Percentiles rank a stretch among this genome's conserved stretches.
These are phyloP conservation scores for Salix arbutifolia DNA, from an alignment of 345 rosid genomes.

Conservation along the genomic window DNA sequence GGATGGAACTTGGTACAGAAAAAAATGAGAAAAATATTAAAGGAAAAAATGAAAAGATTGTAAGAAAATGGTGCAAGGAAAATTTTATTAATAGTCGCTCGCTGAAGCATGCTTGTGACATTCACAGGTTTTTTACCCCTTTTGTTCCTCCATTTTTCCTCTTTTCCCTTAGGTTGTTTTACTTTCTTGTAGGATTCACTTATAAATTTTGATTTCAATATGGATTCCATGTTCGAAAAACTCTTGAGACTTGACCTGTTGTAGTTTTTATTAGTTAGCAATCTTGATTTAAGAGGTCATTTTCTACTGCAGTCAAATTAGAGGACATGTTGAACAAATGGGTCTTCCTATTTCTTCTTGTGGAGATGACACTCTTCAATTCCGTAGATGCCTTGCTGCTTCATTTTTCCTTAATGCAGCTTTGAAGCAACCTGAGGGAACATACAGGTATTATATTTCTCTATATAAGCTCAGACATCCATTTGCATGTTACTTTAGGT, in stretches of 20 bases:
- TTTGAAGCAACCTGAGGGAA: slow-evolving; percentile 77
- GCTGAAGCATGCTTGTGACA: slow-evolving; percentile 76
- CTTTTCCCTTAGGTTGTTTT: background rate
- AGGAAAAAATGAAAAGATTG: slow-evolving; percentile 38
- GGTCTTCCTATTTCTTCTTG: slow-evolving; percentile 70
- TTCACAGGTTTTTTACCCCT: slow-evolving; percentile 47
- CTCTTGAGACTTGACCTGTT: background rate
- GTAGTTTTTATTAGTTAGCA: background rate
- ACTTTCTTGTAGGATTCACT: background rate
- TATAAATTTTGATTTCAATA: background rate
- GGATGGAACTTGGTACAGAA: slow-evolving; percentile 27
- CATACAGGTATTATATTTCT: slow-evolving; percentile 53
- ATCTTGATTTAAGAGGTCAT: slow-evolving; percentile 5
- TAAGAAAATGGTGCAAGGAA: slow-evolving; percentile 87
- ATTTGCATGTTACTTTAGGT: background rate
- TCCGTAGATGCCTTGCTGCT: slow-evolving; percentile 84
- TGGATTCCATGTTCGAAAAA: background rate
- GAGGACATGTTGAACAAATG: slow-evolving; percentile 67
- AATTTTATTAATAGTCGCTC: slow-evolving; percentile 74
- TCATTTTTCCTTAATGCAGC: slow-evolving; percentile 96
- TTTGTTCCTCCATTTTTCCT: background rate
- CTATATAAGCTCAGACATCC: background rate
- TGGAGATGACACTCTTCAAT: slow-evolving; percentile 71
- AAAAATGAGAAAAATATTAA: slow-evolving; percentile 29
- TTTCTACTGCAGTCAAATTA: slow-evolving; percentile 63